Percentiles rank a stretch among this genome's conserved stretches.
These are phyloP conservation scores for Saccharum hybrid DNA, from an alignment of 202 grass and related monocot species.

Conservation along the genomic window DNA sequence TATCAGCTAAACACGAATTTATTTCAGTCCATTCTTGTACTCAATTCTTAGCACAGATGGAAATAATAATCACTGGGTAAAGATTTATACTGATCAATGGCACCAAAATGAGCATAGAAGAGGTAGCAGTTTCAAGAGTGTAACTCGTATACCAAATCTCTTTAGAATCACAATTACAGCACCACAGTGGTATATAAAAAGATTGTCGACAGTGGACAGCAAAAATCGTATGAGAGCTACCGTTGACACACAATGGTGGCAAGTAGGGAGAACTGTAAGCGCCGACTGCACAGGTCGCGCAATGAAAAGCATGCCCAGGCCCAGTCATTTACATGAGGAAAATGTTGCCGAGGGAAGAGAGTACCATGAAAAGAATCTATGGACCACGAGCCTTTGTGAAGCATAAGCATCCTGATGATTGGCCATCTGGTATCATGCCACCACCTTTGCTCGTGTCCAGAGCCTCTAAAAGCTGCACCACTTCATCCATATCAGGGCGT, in stretches of 20 bases:
- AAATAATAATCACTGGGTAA: constrained; percentile 1
- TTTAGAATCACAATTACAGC: constrained; percentile 43
- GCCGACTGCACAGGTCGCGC: constrained; percentile 15
- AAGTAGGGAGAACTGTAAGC: constrained; percentile 29
- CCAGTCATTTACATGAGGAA: constrained; percentile 42
- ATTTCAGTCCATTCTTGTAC: constrained; percentile 34
- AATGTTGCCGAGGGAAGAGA: neutral
- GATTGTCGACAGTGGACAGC: neutral
- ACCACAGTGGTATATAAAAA: constrained; percentile 42
- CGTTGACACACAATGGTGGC: neutral
- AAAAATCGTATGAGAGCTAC: constrained; percentile 24
- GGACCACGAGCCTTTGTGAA: constrained; percentile 74
- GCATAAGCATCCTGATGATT: constrained; percentile 74
- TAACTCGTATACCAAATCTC: constrained; percentile 27
- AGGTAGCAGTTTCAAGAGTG: constrained; percentile 16
- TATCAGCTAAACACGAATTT: constrained; percentile 7
- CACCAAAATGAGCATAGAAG: constrained; percentile 24
- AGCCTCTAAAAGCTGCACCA: constrained; percentile 81
- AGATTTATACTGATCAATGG: constrained; percentile 19
- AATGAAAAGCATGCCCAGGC: neutral
- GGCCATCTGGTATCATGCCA: constrained; percentile 83
- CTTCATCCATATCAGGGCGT: constrained; percentile 90
- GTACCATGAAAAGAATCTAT: constrained; percentile 41
- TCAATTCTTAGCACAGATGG: constrained; percentile 35
- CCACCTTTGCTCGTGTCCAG: constrained; percentile 93